phyloP scores from a whole-genome alignment of 257 asterid genomes.

The Verbascum thapsus region DNA sequence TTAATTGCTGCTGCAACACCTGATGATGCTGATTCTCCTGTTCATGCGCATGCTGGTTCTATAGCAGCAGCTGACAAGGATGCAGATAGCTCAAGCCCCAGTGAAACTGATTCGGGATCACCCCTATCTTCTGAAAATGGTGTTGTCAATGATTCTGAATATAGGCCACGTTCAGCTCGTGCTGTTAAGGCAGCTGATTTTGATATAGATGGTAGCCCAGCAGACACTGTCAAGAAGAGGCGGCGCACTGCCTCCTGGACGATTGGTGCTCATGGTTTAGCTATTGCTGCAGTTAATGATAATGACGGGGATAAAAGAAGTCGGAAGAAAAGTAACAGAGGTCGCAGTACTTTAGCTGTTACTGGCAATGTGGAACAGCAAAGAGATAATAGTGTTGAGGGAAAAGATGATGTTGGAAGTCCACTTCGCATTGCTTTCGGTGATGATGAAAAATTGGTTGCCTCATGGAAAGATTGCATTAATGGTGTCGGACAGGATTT shows the following conservation, averaged over 20 bases:
- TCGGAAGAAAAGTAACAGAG: constrained; percentile 39
- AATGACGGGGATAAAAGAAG: constrained; percentile 42
- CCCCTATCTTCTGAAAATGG: constrained; percentile 51
- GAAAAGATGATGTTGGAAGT: constrained; percentile 44
- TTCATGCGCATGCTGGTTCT: constrained; percentile 33
- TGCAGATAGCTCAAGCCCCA: constrained; percentile 58
- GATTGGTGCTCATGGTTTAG: constrained; percentile 58
- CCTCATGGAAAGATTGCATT: constrained; percentile 76
- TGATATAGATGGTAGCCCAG: constrained; percentile 64
- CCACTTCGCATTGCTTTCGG: constrained; percentile 38
- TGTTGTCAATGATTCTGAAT: constrained; percentile 61
- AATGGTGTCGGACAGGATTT: constrained; percentile 85
- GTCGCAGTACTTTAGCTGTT: constrained; percentile 32
- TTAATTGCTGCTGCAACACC: constrained; percentile 41
- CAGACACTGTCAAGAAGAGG: constrained; percentile 91
- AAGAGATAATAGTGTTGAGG: constrained; percentile 41
- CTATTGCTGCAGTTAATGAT: constrained; percentile 49
- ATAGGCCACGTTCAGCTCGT: constrained; percentile 47
- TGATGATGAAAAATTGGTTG: constrained; percentile 69
- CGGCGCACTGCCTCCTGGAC: constrained; percentile 74
- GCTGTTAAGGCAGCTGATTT: constrained; percentile 41
- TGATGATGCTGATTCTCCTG: constrained; percentile 36
- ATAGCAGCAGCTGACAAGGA: constrained; percentile 36
- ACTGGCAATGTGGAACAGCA: constrained; percentile 34
- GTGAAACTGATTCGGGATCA: constrained; percentile 46